Evolutionary conservation across 2,329 filamentous ascomycete species (phyloP).

Genomic region (Kalaharituber pfeilii): DNA sequence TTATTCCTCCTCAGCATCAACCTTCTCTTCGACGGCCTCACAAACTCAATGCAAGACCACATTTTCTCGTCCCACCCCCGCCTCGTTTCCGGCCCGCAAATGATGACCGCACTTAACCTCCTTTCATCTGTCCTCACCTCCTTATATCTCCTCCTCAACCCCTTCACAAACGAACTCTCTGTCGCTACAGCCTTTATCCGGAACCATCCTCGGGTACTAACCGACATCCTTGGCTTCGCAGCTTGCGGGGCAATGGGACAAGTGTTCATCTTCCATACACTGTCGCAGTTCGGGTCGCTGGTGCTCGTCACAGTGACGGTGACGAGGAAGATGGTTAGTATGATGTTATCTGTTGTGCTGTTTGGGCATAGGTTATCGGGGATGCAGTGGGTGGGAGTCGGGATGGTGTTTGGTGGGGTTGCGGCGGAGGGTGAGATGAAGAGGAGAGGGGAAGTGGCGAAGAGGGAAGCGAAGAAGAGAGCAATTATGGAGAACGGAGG

Average conservation of each 20-base stretch:
- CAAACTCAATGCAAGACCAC: conserved; percentile 91
- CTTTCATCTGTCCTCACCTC: conserved; percentile 65
- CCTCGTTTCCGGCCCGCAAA: conserved; percentile 60
- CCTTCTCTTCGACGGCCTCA: conserved; percentile 84
- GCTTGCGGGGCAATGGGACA: conserved; percentile 84
- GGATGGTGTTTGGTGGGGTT: conserved; percentile 84
- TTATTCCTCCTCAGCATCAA: conserved; percentile 73
- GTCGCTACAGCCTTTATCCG: conserved; percentile 68
- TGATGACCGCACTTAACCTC: conserved; percentile 98
- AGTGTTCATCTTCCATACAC: conserved; percentile 93
- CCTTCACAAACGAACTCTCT: conserved; percentile 63
- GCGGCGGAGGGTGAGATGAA: conserved; percentile 75
- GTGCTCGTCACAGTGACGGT: conserved; percentile 92
- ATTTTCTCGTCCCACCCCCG: conserved; percentile 44
- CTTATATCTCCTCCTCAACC: conserved; percentile 57
- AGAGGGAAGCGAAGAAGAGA: conserved; percentile 45
- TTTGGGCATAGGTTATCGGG: conserved; percentile 72
- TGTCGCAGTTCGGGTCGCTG: conserved; percentile 79
- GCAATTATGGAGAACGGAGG: conserved; percentile 26
- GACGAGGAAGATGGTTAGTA: conserved; percentile 96
- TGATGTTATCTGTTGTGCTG: conserved; percentile 88
- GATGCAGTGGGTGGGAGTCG: conserved; percentile 92
- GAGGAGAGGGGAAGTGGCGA: conserved; percentile 64
- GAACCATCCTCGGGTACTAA: conserved; percentile 62
- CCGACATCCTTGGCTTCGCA: conserved; percentile 78